Conservation (phyloP, 768 basidiomycete genomes). For the Lentinula sp. region DNA sequence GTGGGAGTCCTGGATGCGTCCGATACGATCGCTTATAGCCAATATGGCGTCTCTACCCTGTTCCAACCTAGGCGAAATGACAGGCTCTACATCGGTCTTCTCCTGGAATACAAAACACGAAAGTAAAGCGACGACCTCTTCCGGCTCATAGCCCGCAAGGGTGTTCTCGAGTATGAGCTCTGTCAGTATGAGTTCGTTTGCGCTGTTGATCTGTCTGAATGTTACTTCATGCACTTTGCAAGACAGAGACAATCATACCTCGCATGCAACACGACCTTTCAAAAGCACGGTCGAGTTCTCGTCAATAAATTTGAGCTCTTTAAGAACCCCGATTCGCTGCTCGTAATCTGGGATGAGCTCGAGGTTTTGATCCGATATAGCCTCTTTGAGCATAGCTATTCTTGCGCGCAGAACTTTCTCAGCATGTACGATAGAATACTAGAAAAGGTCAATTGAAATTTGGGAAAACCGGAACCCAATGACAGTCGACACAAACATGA, state of each 20-base stretch:
- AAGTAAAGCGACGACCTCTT: conserved; percentile 92
- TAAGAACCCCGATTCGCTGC: conserved; percentile 84
- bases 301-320: conserved; percentile 90
- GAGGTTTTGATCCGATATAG: conserved; percentile 93
- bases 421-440: conserved; percentile 78
- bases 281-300: conserved; percentile 92
- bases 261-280: conserved; percentile 97
- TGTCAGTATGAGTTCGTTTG: conserved; percentile 93
- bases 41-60: conserved; percentile 76
- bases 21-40: conserved; percentile 73
- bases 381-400: conserved; percentile 73
- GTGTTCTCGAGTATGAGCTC: conserved; percentile 97
- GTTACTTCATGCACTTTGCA: background rate
- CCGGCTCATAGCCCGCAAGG: conserved; percentile 83
- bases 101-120: conserved; percentile 99
- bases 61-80: conserved; percentile 72
- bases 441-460: conserved; percentile 1
- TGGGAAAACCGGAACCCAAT: background rate
- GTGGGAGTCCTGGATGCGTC: conserved; percentile 70
- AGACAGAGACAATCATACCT: conserved; percentile 42
- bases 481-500: conserved; percentile 51
- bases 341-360: conserved; percentile 97
- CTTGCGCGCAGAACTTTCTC: conserved; percentile 69
- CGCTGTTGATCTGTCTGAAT: conserved; percentile 84
- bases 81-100: conserved; percentile 88